Evolutionary conservation across 1,284 basidiomycete species (phyloP).

Genomic region (Rhodotorula glutinis): DNA sequence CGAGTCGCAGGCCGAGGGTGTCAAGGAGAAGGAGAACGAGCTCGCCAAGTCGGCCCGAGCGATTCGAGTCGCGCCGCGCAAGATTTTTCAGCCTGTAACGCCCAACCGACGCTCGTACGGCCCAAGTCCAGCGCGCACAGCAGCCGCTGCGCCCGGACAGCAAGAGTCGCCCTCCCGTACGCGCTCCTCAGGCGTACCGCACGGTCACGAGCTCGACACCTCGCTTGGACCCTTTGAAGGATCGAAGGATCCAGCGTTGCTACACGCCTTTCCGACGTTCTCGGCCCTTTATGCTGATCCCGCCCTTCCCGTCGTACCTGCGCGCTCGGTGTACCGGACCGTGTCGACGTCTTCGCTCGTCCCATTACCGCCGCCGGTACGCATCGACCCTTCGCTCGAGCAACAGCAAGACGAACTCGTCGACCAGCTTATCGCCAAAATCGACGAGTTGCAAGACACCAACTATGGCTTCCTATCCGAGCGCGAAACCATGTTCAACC

Average conservation of each 20-base stretch:
- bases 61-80: neutral
- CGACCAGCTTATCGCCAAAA: slow-evolving; percentile 68
- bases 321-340: neutral
- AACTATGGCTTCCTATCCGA: slow-evolving; percentile 67
- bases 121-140: no score
- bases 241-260: no score
- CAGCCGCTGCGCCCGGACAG: no score
- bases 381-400: slow-evolving; percentile 16
- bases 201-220: no score
- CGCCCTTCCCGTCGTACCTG: neutral
- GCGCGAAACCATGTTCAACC: slow-evolving; percentile 60
- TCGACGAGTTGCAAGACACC: slow-evolving; percentile 70
- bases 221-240: no score
- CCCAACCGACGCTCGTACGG: neutral
- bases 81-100: neutral
- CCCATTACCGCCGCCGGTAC: slow-evolving; percentile 4
- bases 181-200: no score
- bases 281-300: no score
- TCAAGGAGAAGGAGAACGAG: slow-evolving; percentile 5
- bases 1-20: slow-evolving; percentile 53
- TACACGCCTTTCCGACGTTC: no score
- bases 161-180: no score
- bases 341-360: slow-evolving; percentile 21
- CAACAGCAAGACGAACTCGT: slow-evolving; percentile 59
- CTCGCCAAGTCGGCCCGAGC: neutral